phyloP scores from a whole-genome alignment of 495 filamentous ascomycete genomes.

The Extremus antarcticus region DNA sequence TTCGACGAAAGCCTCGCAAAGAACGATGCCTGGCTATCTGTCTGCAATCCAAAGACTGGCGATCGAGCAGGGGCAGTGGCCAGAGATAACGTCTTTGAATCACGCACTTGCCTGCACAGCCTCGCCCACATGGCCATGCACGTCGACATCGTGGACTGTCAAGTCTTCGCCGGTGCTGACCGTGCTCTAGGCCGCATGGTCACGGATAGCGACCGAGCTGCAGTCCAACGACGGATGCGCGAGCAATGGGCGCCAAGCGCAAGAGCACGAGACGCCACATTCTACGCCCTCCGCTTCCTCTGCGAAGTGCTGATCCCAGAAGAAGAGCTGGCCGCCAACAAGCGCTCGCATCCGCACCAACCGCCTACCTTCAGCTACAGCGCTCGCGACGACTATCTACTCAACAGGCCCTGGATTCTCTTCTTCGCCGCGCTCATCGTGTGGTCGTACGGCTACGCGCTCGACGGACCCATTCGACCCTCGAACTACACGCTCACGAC shows the following conservation, averaged over 20 bases:
- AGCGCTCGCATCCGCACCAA: slow-evolving; percentile 9
- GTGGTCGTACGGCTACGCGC: slow-evolving; percentile 88
- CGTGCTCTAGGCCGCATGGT: slow-evolving; percentile 79
- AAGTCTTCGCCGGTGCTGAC: slow-evolving; percentile 83
- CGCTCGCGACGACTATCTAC: slow-evolving; percentile 77
- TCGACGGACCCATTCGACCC: slow-evolving; percentile 63
- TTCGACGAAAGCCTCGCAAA: slow-evolving; percentile 72
- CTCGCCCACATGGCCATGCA: slow-evolving; percentile 97
- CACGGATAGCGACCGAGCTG: slow-evolving; percentile 65
- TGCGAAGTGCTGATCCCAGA: slow-evolving; percentile 60
- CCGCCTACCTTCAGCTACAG: slow-evolving; percentile 44
- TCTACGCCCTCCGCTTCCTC: slow-evolving; percentile 84
- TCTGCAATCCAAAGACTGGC: slow-evolving; percentile 26
- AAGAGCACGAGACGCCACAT: slow-evolving; percentile 82
- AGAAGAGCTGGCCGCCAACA: slow-evolving; percentile 15
- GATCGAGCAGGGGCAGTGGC: slow-evolving; percentile 41
- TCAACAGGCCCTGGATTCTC: slow-evolving; percentile 94
- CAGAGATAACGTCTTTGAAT: slow-evolving; percentile 67
- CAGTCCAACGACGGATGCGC: slow-evolving; percentile 75
- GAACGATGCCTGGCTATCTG: slow-evolving; percentile 11
- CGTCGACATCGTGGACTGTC: slow-evolving; percentile 93
- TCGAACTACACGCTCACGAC: slow-evolving; percentile 41
- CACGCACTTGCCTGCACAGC: slow-evolving; percentile 78
- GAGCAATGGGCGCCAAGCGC: slow-evolving; percentile 86
- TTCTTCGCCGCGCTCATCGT: slow-evolving; percentile 88